These are phyloP conservation scores for Helenozyma rhizophorensis DNA, from an alignment of 805 yeast genomes.

Conservation along the genomic window DNA sequence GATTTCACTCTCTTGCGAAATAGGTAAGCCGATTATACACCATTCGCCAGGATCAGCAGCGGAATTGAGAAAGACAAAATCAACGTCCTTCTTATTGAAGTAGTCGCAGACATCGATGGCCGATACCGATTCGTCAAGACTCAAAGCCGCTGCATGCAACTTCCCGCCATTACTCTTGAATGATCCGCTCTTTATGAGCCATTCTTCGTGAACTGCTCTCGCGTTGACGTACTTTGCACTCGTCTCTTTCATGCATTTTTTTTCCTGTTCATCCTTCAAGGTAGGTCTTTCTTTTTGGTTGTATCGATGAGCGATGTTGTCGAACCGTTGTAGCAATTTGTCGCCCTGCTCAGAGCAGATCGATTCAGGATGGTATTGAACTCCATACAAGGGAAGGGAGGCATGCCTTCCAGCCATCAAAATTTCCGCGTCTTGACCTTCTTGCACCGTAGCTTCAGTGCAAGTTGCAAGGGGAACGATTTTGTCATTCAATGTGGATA, in stretches of 20 bases:
- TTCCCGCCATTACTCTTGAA: too few relatives aligned
- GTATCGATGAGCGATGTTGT: slow-evolving; percentile 40
- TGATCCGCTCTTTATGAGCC: slow-evolving; percentile 8
- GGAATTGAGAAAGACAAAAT: slow-evolving; percentile 63
- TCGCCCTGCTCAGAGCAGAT: slow-evolving; percentile 74
- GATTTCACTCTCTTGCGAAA: slow-evolving; percentile 37
- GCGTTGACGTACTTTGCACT: slow-evolving; percentile 1
- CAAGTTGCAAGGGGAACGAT: slow-evolving; percentile 63
- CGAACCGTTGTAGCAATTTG: slow-evolving; percentile 58
- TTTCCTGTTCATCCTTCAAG: slow-evolving; percentile 3
- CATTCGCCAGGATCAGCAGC: slow-evolving; percentile 84
- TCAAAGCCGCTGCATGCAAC: slow-evolving; percentile 3
- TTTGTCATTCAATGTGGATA: slow-evolving; percentile 20
- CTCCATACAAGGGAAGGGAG: slow-evolving; percentile 74
- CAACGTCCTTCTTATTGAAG: slow-evolving; percentile 17
- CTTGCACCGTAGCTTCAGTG: background rate
- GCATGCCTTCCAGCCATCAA: slow-evolving; percentile 78
- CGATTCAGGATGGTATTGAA: slow-evolving; percentile 97
- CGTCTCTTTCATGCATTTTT: slow-evolving; percentile 1
- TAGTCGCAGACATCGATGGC: slow-evolving; percentile 53
- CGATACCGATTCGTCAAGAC: slow-evolving; percentile 10
- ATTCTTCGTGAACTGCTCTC: slow-evolving; percentile 19
- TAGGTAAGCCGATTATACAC: slow-evolving; percentile 80
- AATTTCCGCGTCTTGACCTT: slow-evolving; percentile 29
- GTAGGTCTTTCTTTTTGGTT: slow-evolving; percentile 20